Evolutionary conservation across 2,329 filamentous ascomycete genomes (phyloP).

Genomic region (Scedosporium aurantiacum): DNA sequence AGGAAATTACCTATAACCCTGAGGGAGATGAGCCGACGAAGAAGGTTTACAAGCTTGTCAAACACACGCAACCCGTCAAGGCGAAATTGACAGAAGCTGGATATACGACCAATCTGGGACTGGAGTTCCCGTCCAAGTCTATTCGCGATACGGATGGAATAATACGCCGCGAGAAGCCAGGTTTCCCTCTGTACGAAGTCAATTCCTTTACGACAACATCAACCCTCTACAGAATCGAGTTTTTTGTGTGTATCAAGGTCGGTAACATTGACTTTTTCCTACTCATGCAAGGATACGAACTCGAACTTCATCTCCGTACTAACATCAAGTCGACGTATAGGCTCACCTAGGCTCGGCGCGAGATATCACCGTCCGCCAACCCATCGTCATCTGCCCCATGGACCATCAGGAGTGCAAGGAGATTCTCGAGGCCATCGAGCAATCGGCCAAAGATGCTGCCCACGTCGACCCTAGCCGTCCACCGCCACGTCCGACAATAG

Average conservation of each 20-base stretch:
- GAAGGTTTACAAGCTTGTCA: conserved; percentile 77
- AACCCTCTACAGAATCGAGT: conserved; percentile 95
- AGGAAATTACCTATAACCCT: conserved; percentile 97
- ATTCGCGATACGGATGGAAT: conserved; percentile 78
- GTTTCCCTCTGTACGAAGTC: conserved; percentile 81
- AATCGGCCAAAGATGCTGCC: conserved; percentile 85
- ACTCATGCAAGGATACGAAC: not conserved
- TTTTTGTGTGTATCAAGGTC: conserved; percentile 84
- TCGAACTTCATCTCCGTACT: too few relatives aligned
- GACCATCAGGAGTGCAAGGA: conserved; percentile 95
- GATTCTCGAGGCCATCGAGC: conserved; percentile 97
- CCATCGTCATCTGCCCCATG: conserved; percentile 90
- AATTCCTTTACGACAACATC: conserved; percentile 88
- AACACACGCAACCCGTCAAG: conserved; percentile 70
- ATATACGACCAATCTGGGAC: conserved; percentile 82
- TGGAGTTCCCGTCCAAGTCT: conserved; percentile 86
- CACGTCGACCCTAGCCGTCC: conserved; percentile 81
- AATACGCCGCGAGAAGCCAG: conserved; percentile 70
- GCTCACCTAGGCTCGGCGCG: conserved; percentile 77
- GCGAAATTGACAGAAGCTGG: conserved; percentile 82
- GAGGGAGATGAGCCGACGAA: conserved; percentile 91
- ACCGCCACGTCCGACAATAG: conserved; percentile 72
- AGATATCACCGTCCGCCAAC: conserved; percentile 81
- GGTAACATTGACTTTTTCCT: not conserved
- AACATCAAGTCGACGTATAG: conserved; percentile 31